Base-by-base conservation (phyloP, 140 eudicot species). In the Cichorium intybus region DNA sequence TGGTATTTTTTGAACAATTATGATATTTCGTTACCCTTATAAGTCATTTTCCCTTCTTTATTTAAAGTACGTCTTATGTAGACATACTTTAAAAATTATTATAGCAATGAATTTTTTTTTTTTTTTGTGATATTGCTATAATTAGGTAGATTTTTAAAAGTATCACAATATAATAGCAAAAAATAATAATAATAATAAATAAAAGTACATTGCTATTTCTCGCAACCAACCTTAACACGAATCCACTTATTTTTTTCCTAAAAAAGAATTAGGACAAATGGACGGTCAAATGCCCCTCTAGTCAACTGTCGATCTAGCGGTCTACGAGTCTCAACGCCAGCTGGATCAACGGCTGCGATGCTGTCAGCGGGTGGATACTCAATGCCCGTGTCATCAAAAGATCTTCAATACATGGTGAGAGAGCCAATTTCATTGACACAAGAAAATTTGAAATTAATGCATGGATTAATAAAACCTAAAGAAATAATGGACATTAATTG, bases 331-430 rank as follows among this genome's bases (percentile, higher is more conserved):
- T 93, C 93, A 14, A 93, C 99, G n/a, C 95, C 94, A 17, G 79
- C 97, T 11, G 99, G 99, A 70, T 93, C 99, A 80, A 72, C 99
- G 20, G 99, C 99, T 52, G 99, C 97, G 37, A 93, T 85, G 81
- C 87, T 72, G 33, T 93, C 99, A 24, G 87, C 96, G 0, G 97
- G 99, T 63, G 97, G 99, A 39, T 73, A 68, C 46, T 37, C 65
- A 6, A 93, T 93, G 97, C 95, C 93, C 14, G 67, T 86, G 39
- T 56, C 79, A 37, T 93, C 99, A 24, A 83, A 71, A 71, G 95
- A 93, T 60, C 90, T 93, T 24, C 99, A 93, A 39, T 93, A 85
- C 54, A 80, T 85, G 81, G 97, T 93, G 31, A 81, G 99, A 70
- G 97, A 88, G 55, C 97, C 96, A 66, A 84, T 90, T 56, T 54